Conservation (phyloP, 1,139 yeast species). For the Scheffersomyces illinoinensis region DNA sequence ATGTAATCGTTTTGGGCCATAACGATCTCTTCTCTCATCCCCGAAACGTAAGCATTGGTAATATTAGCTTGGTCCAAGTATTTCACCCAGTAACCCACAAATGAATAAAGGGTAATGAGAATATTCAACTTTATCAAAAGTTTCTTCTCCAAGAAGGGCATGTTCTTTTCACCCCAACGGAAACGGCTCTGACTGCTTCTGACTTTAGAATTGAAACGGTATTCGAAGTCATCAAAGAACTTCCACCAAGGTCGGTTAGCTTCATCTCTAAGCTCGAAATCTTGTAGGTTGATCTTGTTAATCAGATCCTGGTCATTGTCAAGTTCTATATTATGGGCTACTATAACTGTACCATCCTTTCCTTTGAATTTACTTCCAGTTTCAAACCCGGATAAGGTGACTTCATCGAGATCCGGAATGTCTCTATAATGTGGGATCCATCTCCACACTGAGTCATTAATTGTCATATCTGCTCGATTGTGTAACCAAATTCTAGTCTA, state of each 20-base stretch:
- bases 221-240: slow-evolving; percentile 61
- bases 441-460: background rate
- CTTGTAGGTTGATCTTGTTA: background rate
- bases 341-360: background rate
- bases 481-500: background rate
- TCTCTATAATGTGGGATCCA: background rate
- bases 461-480: background rate
- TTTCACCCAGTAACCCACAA: slow-evolving; percentile 69
- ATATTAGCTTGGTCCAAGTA: slow-evolving; percentile 61
- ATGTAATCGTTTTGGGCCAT: slow-evolving; percentile 68
- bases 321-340: background rate
- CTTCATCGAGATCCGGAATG: background rate
- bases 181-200: slow-evolving; percentile 50
- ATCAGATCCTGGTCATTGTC: background rate
- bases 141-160: slow-evolving; percentile 53
- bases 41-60: slow-evolving; percentile 66
- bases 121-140: slow-evolving; percentile 63
- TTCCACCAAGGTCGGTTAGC: slow-evolving; percentile 62
- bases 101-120: slow-evolving; percentile 56
- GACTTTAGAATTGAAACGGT: slow-evolving; percentile 41
- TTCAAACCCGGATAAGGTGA: background rate
- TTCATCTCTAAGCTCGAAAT: slow-evolving; percentile 56
- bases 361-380: background rate
- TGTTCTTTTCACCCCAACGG: slow-evolving; percentile 60
- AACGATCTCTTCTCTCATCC: slow-evolving; percentile 56